Evolutionary conservation across 2,329 filamentous ascomycete genomes (phyloP), one percentile per base, ranked within the genome.

Genomic region (Cercospora sp.): DNA sequence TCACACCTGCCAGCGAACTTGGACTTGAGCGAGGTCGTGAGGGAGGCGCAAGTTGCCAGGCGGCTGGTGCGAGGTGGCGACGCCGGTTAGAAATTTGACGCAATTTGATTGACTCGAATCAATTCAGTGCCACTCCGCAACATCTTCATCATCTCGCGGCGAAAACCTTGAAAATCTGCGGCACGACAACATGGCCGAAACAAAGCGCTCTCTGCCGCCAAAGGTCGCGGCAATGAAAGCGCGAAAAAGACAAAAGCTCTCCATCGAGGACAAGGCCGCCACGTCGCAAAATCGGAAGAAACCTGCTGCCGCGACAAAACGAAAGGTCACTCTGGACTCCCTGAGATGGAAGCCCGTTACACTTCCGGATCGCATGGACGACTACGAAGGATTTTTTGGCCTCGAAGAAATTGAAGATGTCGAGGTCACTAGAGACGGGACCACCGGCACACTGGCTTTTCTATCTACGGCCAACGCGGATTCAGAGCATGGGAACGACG

Each of bases 331-430:
- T 45, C 66, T 72, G 48, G 69, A 72, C 33, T 67, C 78, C 45
- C 80, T 90, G 65, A 80, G 82, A 75, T 91, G 89, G 89, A 86
- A 85, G 69, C 83, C 87, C 20, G 87, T 95, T 3, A 77, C 82
- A 39, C 82, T 90, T 73, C 92, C 92, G 6, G 91, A 94, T 76
- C 89, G 91, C 76, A 84, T 94, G 73, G 89, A 94, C 57, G 92
- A 97, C 80, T 92, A 92, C n/a, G 93, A 96, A 71, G 95, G 95
- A 0, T 97, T 99, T 79, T 96, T 90, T 74, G 93, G 92, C 0
- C 82, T 99, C 1, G 93, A 99, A 75, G 94, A 98, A 75, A 90
- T 98, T 58, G 92, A 96, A 16, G 93, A 92, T 62, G 92, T 99
- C 1, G 91, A 97, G 31, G 85, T 99, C n/a, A 83, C 96, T 51